phyloP scores from a whole-genome alignment of 164 flowering plant genomes.

The Tinospora cordifolia region DNA sequence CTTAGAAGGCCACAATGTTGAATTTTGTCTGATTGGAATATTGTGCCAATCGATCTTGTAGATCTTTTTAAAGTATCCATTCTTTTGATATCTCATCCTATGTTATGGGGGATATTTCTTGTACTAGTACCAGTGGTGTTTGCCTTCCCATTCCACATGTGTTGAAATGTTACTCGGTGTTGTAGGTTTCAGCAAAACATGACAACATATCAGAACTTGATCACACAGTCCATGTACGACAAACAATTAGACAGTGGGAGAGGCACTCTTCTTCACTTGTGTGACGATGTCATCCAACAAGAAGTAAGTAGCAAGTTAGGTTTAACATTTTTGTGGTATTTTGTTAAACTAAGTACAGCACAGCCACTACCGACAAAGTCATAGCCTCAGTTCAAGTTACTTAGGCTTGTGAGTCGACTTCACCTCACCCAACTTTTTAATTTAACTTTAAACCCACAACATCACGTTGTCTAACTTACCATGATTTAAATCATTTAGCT shows the following conservation, averaged over 20 bases:
- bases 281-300: conserved; percentile 97
- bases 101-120: neutral
- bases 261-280: conserved; percentile 95
- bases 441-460: too few relatives aligned
- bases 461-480: too few relatives aligned
- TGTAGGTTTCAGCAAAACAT: conserved; percentile 77
- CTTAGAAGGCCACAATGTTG: too few relatives aligned
- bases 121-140: neutral
- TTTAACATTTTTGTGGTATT: too few relatives aligned
- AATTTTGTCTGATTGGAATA: neutral
- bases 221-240: conserved; percentile 92
- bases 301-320: conserved; percentile 51
- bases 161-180: conserved; percentile 1
- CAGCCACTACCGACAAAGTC: too few relatives aligned
- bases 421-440: too few relatives aligned
- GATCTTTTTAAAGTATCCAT: neutral
- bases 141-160: conserved; percentile 2
- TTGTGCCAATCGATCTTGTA: neutral
- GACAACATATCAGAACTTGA: conserved; percentile 79
- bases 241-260: conserved; percentile 95
- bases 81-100: neutral
- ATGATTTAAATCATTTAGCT: too few relatives aligned
- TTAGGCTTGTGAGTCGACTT: too few relatives aligned
- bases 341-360: too few relatives aligned
- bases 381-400: too few relatives aligned